Evolutionary conservation across 2,329 filamentous ascomycete genomes (phyloP).

Genomic region (Pseudocercospora fijiensis): DNA sequence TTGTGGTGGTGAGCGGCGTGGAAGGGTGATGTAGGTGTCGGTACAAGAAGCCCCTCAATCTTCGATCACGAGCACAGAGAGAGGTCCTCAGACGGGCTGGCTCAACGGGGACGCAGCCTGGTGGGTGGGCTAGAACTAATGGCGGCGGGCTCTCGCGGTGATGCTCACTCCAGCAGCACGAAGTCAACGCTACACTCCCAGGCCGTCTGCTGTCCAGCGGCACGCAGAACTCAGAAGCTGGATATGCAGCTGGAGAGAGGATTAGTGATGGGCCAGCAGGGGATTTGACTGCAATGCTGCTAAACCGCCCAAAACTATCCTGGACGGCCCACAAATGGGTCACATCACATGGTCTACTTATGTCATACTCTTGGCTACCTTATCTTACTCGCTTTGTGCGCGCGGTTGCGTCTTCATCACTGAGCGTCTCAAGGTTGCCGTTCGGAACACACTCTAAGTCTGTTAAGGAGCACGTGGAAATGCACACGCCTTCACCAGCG

Average conservation of each 20-base stretch:
- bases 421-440: neutral
- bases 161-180: neutral
- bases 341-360: conserved; percentile 4
- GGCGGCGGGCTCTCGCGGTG: neutral
- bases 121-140: neutral
- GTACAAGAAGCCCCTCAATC: conserved; percentile 7
- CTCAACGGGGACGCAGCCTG: neutral
- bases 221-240: conserved; percentile 1
- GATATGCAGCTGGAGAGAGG: neutral
- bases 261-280: neutral
- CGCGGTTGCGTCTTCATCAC: neutral
- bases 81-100: neutral
- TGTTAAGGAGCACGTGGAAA: neutral
- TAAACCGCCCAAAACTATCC: neutral
- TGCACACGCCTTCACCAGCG: neutral
- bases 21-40: conserved; percentile 7
- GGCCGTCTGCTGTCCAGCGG: too few relatives aligned
- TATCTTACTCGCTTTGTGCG: neutral
- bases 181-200: conserved; percentile 3
- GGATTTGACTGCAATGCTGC: neutral
- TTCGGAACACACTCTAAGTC: neutral
- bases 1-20: conserved; percentile 1
- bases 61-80: conserved; percentile 8
- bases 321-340: neutral
- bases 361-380: conserved; percentile 7